Evolutionary conservation across 2,329 filamentous ascomycete species (phyloP).

Genomic region (Arthrobotrys musiformis): DNA sequence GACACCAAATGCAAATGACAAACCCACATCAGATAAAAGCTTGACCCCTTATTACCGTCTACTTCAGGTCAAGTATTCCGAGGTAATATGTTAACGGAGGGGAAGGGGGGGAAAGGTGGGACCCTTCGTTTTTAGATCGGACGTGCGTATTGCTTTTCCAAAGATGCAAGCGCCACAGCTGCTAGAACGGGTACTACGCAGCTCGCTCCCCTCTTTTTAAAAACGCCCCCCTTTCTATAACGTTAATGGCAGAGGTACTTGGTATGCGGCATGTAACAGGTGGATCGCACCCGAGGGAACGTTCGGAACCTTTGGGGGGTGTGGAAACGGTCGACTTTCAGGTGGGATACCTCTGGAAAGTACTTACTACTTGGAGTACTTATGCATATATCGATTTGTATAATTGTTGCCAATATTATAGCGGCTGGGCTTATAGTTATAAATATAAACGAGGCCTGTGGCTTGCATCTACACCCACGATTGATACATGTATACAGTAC

Average conservation of each 20-base stretch:
- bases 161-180: slow-evolving; percentile 8
- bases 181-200: slow-evolving; percentile 5
- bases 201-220: slow-evolving; percentile 15
- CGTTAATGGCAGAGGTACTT: too few species aligned
- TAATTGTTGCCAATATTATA: slow-evolving; percentile 13
- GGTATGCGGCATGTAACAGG: too few species aligned
- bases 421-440: slow-evolving; percentile 5
- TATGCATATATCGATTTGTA: background rate
- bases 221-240: background rate
- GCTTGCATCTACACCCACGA: background rate
- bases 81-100: slow-evolving; percentile 26
- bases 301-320: too few species aligned
- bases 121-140: slow-evolving; percentile 9
- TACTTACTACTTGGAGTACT: background rate
- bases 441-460: background rate
- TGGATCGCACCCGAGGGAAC: too few species aligned
- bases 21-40: background rate
- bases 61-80: slow-evolving; percentile 32
- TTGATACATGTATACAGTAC: background rate
- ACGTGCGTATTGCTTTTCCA: background rate
- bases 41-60: background rate
- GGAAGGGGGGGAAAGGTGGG: background rate
- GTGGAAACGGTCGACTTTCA: background rate
- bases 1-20: slow-evolving; percentile 6
- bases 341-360: background rate